These are phyloP conservation scores for Pseudoscleropodium purum DNA, from an alignment of 225 moss, liverwort and hornwort species.

Conservation along the genomic window DNA sequence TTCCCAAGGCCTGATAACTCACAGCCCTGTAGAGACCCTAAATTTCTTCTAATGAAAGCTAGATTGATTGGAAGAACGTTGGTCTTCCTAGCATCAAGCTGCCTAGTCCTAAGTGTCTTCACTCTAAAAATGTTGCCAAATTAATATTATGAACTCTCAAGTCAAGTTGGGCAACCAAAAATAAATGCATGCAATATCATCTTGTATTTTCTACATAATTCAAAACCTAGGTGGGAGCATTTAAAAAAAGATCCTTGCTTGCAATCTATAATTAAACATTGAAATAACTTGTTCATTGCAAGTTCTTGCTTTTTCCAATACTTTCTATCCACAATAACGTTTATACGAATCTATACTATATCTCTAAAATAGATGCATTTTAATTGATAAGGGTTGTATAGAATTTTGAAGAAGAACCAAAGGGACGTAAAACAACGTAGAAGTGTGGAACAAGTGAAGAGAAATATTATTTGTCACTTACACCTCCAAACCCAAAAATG, in stretches of 20 bases:
- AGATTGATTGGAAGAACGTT: rapidly evolving
- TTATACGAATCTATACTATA: not conserved
- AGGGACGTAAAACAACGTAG: not conserved
- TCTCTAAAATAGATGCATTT: not conserved
- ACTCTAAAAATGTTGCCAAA: not conserved
- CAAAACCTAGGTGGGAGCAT: too few relatives aligned
- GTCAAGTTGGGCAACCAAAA: not conserved
- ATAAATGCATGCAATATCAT: too few relatives aligned
- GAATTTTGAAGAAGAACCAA: not conserved
- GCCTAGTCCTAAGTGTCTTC: not conserved
- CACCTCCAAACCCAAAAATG: not conserved
- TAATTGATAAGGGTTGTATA: not conserved
- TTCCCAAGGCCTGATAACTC: too few relatives aligned
- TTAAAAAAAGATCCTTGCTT: too few relatives aligned
- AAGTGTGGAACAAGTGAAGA: not conserved
- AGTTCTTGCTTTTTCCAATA: not conserved
- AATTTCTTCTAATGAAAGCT: too few relatives aligned
- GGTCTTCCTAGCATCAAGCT: not conserved
- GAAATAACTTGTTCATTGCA: not conserved
- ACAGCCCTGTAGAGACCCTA: too few relatives aligned
- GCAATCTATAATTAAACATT: not conserved
- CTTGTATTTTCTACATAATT: too few relatives aligned
- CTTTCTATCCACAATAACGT: not conserved
- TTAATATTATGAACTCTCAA: rapidly evolving
- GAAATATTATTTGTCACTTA: not conserved